phyloP scores from a whole-genome alignment of 2,329 filamentous ascomycete genomes.

The Phialophora tarda region DNA sequence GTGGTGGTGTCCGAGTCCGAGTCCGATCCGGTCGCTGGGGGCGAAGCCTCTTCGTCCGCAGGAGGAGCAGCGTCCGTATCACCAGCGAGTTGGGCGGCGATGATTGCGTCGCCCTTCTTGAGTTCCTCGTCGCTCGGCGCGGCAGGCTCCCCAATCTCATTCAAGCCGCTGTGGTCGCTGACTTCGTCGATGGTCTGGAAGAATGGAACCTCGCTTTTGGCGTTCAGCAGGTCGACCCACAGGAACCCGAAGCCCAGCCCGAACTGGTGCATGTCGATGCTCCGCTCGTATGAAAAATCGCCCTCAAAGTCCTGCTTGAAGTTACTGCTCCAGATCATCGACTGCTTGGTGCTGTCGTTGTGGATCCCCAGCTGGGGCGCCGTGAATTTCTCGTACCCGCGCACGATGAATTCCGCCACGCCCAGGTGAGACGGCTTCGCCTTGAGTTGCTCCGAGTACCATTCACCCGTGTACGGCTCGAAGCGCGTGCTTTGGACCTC shows the following conservation, averaged over 20 bases:
- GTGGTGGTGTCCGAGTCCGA: conserved; percentile 19
- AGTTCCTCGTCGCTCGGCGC: conserved; percentile 37
- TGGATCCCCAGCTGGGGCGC: conserved; percentile 25
- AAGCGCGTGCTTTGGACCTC: conserved; percentile 35
- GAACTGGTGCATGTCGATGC: conserved; percentile 40
- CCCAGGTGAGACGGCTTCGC: conserved; percentile 37
- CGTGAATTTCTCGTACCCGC: conserved; percentile 35
- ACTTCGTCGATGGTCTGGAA: conserved; percentile 37
- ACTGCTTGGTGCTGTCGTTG: conserved; percentile 34
- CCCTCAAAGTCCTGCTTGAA: conserved; percentile 39
- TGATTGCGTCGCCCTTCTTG: conserved; percentile 31
- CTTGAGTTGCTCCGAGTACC: conserved; percentile 31
- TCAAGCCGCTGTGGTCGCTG: conserved; percentile 35
- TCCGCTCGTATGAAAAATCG: conserved; percentile 34
- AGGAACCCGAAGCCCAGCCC: conserved; percentile 39
- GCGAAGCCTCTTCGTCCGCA: conserved; percentile 2
- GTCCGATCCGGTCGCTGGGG: conserved; percentile 7
- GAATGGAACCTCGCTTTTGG: conserved; percentile 33
- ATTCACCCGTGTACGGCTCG: conserved; percentile 35
- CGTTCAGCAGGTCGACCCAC: conserved; percentile 37
- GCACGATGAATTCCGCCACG: conserved; percentile 37
- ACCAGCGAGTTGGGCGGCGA: conserved; percentile 19
- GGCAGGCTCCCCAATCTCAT: conserved; percentile 35
- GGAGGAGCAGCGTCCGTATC: neutral
- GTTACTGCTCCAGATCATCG: conserved; percentile 41